phyloP scores from a whole-genome alignment of 1,284 basidiomycete genomes.

The Phaffia rhodozyma region DNA sequence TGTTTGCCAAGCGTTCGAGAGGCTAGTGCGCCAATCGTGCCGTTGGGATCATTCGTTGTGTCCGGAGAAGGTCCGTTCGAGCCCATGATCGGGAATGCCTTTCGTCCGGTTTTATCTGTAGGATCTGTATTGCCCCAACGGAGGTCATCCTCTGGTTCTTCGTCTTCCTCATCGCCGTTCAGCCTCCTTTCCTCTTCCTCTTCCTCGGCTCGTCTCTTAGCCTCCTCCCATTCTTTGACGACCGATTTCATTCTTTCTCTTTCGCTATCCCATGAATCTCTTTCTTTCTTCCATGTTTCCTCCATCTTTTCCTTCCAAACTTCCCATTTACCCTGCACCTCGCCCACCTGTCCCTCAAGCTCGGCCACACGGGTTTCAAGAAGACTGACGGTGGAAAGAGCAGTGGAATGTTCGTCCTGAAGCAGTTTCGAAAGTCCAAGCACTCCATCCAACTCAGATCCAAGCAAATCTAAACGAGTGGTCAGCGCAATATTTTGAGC shows the following conservation, averaged over 20 bases:
- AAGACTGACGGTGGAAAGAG: conserved; percentile 61
- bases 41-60: not conserved
- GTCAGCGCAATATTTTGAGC: conserved; percentile 51
- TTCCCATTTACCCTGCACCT: conserved; percentile 60
- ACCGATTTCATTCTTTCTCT: conserved; percentile 60
- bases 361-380: conserved; percentile 51
- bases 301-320: conserved; percentile 47
- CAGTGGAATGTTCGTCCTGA: conserved; percentile 64
- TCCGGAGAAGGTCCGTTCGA: not conserved
- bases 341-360: conserved; percentile 38
- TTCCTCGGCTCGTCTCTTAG: conserved; percentile 38
- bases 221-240: conserved; percentile 69
- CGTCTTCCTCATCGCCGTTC: conserved; percentile 27
- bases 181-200: conserved; percentile 35
- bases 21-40: too few relatives aligned
- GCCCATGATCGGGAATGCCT: not conserved
- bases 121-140: not conserved
- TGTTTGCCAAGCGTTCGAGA: too few relatives aligned
- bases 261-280: conserved; percentile 71
- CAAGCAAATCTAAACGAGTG: conserved; percentile 56
- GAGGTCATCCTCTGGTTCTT: conserved; percentile 20
- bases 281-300: conserved; percentile 61
- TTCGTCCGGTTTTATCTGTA: not conserved
- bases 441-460: conserved; percentile 63
- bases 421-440: conserved; percentile 60